Evolutionary conservation across 1,139 yeast genomes (phyloP), one percentile per base, ranked within the genome.

Genomic region (Arxiozyma slooffiae): DNA sequence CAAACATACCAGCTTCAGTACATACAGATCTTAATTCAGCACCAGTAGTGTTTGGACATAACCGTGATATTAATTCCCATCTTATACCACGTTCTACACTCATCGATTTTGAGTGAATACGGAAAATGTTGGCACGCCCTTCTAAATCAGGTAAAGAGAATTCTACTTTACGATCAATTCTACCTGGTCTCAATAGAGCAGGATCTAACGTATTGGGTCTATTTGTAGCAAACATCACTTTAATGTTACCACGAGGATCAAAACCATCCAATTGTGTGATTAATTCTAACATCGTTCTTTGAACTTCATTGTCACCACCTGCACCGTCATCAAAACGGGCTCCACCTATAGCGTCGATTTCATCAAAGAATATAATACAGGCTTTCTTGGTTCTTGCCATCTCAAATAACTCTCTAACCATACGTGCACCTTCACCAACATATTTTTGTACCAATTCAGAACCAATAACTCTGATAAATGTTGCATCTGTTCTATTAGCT

Each of bases 271-370:
- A 76, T 69, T 92, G 98, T 41, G 97, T 89, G 66, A 92, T 90
- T 63, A 92, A 80, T 70, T 92, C 98, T 80, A 92, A 79, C 98
- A 92, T 92, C 51, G 98, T 92, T 75, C 98, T 81, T 72, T 92
- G 98, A 51, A 92, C 98, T 74, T 92, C 98, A 67, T 90, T 92
- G 70, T 92, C 98, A 62, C 98, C 98, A 60, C 98, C 98, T 20
- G 97, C 98, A 60, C 97, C 97, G 68, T 92, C 98, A 68, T 92
- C 98, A 67, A 92, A 92, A 70, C 98, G 82, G 8, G 97, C 97
- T 30, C 97, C 97, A 57, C 98, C 98, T 70, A 92, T 88, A 40
- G 98, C 97, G 73, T 92, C 98, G 58, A 92, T 85, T 74, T 92
- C 98, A 71, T 92, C 98, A 65, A 92, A 90, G 58, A 72, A 72